Evolutionary conservation across 2,329 filamentous ascomycete genomes (phyloP).

Genomic region (Ascocoryne sarcoides): DNA sequence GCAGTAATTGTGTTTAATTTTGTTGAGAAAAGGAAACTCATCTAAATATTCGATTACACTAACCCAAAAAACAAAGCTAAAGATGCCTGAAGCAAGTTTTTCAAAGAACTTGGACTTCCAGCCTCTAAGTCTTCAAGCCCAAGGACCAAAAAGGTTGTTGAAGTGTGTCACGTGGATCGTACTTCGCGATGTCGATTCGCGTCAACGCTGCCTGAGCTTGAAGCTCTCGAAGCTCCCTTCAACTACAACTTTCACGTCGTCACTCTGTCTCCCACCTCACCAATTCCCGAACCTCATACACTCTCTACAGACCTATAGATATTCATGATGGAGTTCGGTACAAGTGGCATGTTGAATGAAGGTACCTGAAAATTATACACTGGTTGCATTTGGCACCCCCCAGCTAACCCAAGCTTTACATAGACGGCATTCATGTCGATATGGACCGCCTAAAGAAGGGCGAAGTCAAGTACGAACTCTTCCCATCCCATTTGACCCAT

Average conservation of each 20-base stretch:
- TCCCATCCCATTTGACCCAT: background rate
- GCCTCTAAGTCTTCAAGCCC: too few relatives aligned
- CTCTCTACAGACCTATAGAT: constrained; percentile 4
- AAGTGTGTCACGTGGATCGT: too few relatives aligned
- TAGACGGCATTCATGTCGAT: constrained; percentile 98
- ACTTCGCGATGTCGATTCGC: constrained; percentile 15
- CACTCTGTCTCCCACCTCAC: constrained; percentile 1
- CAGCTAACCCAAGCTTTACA: constrained; percentile 23
- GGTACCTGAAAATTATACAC: constrained; percentile 34
- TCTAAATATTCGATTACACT: too few relatives aligned
- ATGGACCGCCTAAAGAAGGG: constrained; percentile 99
- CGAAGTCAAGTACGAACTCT: constrained; percentile 80
- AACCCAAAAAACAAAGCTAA: too few relatives aligned
- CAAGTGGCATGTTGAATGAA: constrained; percentile 53
- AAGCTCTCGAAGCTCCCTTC: constrained; percentile 17
- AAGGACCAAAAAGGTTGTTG: too few relatives aligned
- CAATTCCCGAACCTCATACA: background rate
- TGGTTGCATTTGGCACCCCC: constrained; percentile 10
- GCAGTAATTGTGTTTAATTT: too few relatives aligned
- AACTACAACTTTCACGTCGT: constrained; percentile 8
- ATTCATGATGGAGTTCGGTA: constrained; percentile 52
- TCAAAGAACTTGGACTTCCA: too few relatives aligned
- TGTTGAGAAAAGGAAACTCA: too few relatives aligned
- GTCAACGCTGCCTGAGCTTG: constrained; percentile 12
- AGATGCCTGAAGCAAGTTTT: too few relatives aligned